Conservation (phyloP, 2,329 filamentous ascomycete species). For the Ceratocystis harringtonii region DNA sequence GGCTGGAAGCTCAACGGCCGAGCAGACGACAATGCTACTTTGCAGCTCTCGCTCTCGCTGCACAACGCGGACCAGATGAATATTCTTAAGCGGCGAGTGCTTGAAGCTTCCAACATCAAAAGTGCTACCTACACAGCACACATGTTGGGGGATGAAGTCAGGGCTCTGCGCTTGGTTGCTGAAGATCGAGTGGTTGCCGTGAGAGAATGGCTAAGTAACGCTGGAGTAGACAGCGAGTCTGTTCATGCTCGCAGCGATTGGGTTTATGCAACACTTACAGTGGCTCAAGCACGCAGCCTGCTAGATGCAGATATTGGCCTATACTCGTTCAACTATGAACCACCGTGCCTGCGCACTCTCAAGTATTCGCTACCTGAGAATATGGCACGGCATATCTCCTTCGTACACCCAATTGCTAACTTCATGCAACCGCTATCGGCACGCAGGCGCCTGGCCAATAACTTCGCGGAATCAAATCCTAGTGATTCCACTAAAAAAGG, state of each 20-base stretch:
- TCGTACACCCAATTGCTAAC: constrained; percentile 35
- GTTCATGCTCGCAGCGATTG: constrained; percentile 27
- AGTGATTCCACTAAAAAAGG: constrained; percentile 19
- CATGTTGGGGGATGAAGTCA: constrained; percentile 27
- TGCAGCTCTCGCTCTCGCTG: constrained; percentile 17
- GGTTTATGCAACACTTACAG: constrained; percentile 30
- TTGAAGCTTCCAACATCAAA: constrained; percentile 30
- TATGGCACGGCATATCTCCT: constrained; percentile 28
- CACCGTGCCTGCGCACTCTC: constrained; percentile 30
- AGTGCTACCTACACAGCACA: constrained; percentile 32
- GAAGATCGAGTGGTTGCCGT: constrained; percentile 26
- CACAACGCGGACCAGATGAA: constrained; percentile 17
- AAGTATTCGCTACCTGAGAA: constrained; percentile 31
- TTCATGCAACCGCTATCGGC: constrained; percentile 30
- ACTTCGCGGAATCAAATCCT: constrained; percentile 20
- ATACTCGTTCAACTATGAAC: constrained; percentile 28
- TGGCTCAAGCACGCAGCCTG: constrained; percentile 27
- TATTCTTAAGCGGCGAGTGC: constrained; percentile 13
- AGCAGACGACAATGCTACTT: not conserved
- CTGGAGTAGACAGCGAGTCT: constrained; percentile 24
- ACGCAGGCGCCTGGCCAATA: not conserved
- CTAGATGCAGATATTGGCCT: constrained; percentile 27
- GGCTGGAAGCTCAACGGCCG: constrained; percentile 16
- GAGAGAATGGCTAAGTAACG: constrained; percentile 28
- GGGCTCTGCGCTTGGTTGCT: constrained; percentile 26